Evolutionary conservation across 2,329 filamentous ascomycete species (phyloP).

Genomic region (Aspergillus sp.): DNA sequence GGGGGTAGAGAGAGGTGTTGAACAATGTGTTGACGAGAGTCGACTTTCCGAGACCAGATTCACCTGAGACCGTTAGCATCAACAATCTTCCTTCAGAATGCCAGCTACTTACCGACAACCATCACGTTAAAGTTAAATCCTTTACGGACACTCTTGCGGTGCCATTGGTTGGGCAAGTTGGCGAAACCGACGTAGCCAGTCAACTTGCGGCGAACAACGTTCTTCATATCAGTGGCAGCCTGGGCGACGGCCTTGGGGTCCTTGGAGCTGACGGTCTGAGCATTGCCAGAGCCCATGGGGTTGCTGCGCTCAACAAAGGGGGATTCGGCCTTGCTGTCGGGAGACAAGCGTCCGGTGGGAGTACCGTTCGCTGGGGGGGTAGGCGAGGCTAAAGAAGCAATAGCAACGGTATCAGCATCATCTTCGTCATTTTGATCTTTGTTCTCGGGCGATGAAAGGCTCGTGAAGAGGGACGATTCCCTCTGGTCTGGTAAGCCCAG

Average conservation of each 20-base stretch:
- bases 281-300: slow-evolving; percentile 47
- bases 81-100: too few species aligned
- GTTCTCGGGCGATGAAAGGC: slow-evolving; percentile 8
- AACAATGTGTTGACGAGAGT: slow-evolving; percentile 98
- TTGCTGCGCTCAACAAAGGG: slow-evolving; percentile 54
- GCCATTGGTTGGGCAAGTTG: slow-evolving; percentile 99
- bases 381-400: slow-evolving; percentile 27
- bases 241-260: slow-evolving; percentile 53
- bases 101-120: slow-evolving; percentile 80
- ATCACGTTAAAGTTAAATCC: slow-evolving; percentile 99
- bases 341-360: slow-evolving; percentile 31
- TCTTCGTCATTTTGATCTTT: slow-evolving; percentile 8
- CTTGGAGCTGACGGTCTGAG: slow-evolving; percentile 58
- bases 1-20: slow-evolving; percentile 98
- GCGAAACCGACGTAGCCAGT: slow-evolving; percentile 98
- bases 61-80: slow-evolving; percentile 53
- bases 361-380: slow-evolving; percentile 25
- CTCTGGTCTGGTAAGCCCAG: slow-evolving; percentile 5
- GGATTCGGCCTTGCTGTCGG: slow-evolving; percentile 44
- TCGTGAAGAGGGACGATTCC: slow-evolving; percentile 7
- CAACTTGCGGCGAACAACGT: slow-evolving; percentile 96
- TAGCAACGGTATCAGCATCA: slow-evolving; percentile 13
- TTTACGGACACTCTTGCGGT: slow-evolving; percentile 99
- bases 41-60: slow-evolving; percentile 98
- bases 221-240: slow-evolving; percentile 66